phyloP scores from a whole-genome alignment of 192 early-diverging fungal genomes.

The Rhizoclosmatium globosum region DNA sequence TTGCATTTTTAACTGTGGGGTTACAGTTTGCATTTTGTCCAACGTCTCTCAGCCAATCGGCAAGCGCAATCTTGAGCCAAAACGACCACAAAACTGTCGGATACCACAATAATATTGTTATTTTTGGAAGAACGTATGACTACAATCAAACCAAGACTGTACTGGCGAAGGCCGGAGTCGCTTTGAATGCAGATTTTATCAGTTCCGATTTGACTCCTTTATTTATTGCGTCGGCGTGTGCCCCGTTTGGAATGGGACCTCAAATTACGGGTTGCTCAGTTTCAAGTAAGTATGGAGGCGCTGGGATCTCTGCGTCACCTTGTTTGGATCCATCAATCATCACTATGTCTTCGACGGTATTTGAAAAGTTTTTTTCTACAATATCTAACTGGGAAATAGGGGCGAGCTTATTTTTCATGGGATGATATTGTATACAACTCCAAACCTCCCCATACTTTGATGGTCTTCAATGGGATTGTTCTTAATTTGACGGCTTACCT shows the following conservation, averaged over 20 bases:
- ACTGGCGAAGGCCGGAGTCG: slow-evolving; percentile 25
- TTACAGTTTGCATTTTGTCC: slow-evolving; percentile 53
- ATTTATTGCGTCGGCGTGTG: slow-evolving; percentile 13
- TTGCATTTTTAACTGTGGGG: slow-evolving; percentile 58
- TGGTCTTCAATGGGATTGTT: slow-evolving; percentile 55
- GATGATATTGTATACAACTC: slow-evolving; percentile 38
- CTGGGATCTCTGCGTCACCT: not conserved
- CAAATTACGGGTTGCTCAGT: slow-evolving; percentile 15
- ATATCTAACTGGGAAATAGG: not conserved
- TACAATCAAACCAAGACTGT: slow-evolving; percentile 36
- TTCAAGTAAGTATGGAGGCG: not conserved
- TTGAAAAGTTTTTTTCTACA: not conserved
- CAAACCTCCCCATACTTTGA: slow-evolving; percentile 46
- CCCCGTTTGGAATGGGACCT: not conserved
- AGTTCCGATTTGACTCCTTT: slow-evolving; percentile 47
- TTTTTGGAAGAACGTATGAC: slow-evolving; percentile 45
- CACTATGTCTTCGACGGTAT: not conserved
- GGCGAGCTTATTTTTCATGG: slow-evolving; percentile 51
- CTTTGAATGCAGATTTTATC: slow-evolving; percentile 45
- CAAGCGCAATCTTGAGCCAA: slow-evolving; percentile 42
- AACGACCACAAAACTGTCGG: slow-evolving; percentile 40
- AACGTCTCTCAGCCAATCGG: not conserved
- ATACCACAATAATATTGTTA: slow-evolving; percentile 44
- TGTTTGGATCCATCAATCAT: slow-evolving; percentile 22
- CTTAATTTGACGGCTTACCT: slow-evolving; percentile 52